Evolutionary conservation across 495 filamentous ascomycete genomes (phyloP).

Genomic region (Penicillium mononematosum): DNA sequence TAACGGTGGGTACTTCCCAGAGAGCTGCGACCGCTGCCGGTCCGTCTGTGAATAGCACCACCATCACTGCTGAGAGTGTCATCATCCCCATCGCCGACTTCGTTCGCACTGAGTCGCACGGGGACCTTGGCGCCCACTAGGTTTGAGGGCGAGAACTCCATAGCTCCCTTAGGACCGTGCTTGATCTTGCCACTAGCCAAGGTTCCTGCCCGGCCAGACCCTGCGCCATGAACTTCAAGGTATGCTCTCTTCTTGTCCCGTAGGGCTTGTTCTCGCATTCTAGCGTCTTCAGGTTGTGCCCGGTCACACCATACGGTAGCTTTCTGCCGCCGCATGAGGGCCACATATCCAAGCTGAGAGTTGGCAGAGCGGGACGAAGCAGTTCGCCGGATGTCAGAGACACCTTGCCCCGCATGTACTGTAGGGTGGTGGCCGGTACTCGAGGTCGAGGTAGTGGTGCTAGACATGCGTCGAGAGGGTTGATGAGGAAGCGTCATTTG

Average conservation of each 20-base stretch:
- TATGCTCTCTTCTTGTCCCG: slow-evolving; percentile 81
- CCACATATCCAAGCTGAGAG: slow-evolving; percentile 78
- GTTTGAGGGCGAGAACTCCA: slow-evolving; percentile 71
- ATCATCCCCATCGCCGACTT: slow-evolving; percentile 85
- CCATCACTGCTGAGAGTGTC: slow-evolving; percentile 54
- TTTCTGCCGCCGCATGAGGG: slow-evolving; percentile 91
- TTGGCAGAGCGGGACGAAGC: slow-evolving; percentile 61
- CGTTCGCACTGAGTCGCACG: slow-evolving; percentile 86
- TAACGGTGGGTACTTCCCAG: slow-evolving; percentile 62
- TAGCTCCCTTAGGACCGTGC: slow-evolving; percentile 68
- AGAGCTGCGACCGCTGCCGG: slow-evolving; percentile 77
- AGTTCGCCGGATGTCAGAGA: slow-evolving; percentile 69
- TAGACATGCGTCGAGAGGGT: slow-evolving; percentile 65
- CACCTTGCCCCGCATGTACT: slow-evolving; percentile 43
- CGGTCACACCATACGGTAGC: slow-evolving; percentile 99
- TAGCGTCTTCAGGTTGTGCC: slow-evolving; percentile 86
- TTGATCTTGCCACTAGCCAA: slow-evolving; percentile 74
- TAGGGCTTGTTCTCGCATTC: slow-evolving; percentile 72
- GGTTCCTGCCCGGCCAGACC: slow-evolving; percentile 53
- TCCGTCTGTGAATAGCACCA: slow-evolving; percentile 64
- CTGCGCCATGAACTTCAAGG: slow-evolving; percentile 69
- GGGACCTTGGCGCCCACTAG: slow-evolving; percentile 79
- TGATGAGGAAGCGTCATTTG: slow-evolving; percentile 33
- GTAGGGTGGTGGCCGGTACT: slow-evolving; percentile 48
- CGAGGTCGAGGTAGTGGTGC: slow-evolving; percentile 67